Evolutionary conservation across 129 eudicot genomes (phyloP), one percentile per base, ranked within the genome.

Genomic region (Ambrosia trifida): DNA sequence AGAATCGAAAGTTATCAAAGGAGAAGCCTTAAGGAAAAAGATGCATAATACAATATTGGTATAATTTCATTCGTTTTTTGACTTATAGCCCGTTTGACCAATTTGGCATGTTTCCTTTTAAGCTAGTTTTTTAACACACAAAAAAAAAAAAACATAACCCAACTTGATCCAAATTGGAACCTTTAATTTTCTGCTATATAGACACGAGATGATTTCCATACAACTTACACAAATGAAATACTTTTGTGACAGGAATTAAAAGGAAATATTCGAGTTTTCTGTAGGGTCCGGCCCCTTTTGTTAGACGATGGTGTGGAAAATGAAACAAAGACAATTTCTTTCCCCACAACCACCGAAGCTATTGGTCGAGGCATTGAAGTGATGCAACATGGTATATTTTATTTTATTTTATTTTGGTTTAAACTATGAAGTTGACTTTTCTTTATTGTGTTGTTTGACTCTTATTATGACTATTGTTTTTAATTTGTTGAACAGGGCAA

Each of bases 191-290:
- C 10, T 24, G 35, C 35, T 10, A 28, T 28, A 58, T 13, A 33
- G 52, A 35, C 58, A 16, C 30, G 11, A 28, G 38, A 16, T 28
- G 62, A 16, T 12, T 44, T 54, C 36, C 24, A 56, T 67, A 32
- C 69, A 41, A 33, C 53, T 78, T 41, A 70, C 52, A 73, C 36
- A 30, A 66, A 51, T 44, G 18, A 63, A 70, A 5, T 63, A 17
- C 17, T 75, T 54, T 36, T 28, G 5, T 18, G 58, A 16, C 88
- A 95, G 99, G 99, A 95, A 77, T 64, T 95, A 45, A 95, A 94
- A 84, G 99, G 99, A 64, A 95, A 90, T 59, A 95, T 95, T 32
- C 83, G 99, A 58, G 99, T 95, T 11, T 95, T 95, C 78, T 95
- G 99, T 71, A 82, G 99, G 79, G 99, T 95, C 50, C 83, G 99